Evolutionary conservation across 2,329 filamentous ascomycete genomes (phyloP).

Genomic region (Chrysoporthe cubensis): DNA sequence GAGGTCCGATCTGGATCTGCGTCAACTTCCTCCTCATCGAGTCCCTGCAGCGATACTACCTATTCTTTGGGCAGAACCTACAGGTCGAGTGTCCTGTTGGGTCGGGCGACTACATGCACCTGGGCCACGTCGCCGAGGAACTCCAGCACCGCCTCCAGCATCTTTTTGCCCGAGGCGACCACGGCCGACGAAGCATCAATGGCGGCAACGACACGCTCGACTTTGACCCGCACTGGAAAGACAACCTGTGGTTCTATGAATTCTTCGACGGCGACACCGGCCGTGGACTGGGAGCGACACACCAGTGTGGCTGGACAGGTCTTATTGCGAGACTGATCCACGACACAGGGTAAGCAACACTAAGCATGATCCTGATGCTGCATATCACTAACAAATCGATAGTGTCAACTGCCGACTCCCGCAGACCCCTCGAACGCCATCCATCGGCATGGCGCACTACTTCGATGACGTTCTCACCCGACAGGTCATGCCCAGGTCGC

Average conservation of each 20-base stretch:
- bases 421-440: constrained; percentile 88
- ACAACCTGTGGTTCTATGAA: constrained; percentile 94
- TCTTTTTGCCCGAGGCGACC: constrained; percentile 81
- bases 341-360: constrained; percentile 79
- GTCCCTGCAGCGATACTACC: constrained; percentile 90
- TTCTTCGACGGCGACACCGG: constrained; percentile 95
- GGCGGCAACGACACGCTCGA: constrained; percentile 83
- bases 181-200: constrained; percentile 88
- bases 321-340: constrained; percentile 96
- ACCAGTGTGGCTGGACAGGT: constrained; percentile 97
- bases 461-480: constrained; percentile 87
- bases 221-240: constrained; percentile 91
- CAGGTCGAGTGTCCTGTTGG: constrained; percentile 93
- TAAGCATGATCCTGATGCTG: constrained; percentile 5
- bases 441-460: constrained; percentile 84
- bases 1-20: constrained; percentile 92
- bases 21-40: constrained; percentile 96
- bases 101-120: constrained; percentile 92
- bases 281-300: constrained; percentile 85
- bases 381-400: constrained; percentile 45
- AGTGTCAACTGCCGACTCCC: constrained; percentile 88
- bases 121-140: constrained; percentile 92
- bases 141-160: constrained; percentile 94
- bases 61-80: constrained; percentile 90
- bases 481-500: constrained; percentile 43